Percentiles rank a stretch among this genome's conserved stretches.
Conservation (phyloP, 176 grass and related monocot genomes). For the Aegilops speltoides region DNA sequence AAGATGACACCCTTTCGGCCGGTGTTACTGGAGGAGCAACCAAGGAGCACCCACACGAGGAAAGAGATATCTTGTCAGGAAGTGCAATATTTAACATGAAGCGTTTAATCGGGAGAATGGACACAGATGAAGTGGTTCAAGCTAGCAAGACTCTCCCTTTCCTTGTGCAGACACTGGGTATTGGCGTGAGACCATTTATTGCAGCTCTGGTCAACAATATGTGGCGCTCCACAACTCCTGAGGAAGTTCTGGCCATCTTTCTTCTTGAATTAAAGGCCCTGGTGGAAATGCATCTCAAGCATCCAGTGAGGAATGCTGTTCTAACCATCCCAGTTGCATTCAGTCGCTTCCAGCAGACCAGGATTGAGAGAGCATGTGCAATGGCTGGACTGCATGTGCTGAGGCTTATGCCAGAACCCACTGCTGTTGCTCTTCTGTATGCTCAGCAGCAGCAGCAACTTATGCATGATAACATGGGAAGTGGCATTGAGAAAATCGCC, state of each 20-base stretch:
- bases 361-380: constrained; percentile 71
- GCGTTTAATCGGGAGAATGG: constrained; percentile 60
- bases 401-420: constrained; percentile 71
- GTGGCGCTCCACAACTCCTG: constrained; percentile 67
- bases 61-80: constrained; percentile 72
- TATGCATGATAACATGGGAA: constrained; percentile 60
- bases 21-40: constrained; percentile 52
- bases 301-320: constrained; percentile 48
- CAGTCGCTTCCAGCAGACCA: constrained; percentile 64
- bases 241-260: constrained; percentile 73
- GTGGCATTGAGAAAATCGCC: constrained; percentile 65
- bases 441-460: constrained; percentile 66
- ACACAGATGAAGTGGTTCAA: constrained; percentile 75
- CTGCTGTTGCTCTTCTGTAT: constrained; percentile 57
- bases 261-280: constrained; percentile 60
- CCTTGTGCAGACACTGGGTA: constrained; percentile 66
- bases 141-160: constrained; percentile 68
- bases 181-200: constrained; percentile 66
- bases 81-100: constrained; percentile 84
- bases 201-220: constrained; percentile 73
- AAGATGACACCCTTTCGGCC: constrained; percentile 60
- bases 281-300: constrained; percentile 73
- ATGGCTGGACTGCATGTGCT: constrained; percentile 68
- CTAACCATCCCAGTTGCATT: constrained; percentile 71
- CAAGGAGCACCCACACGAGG: constrained; percentile 32